These are phyloP conservation scores for Lathyrus oleraceus DNA, from an alignment of 306 rosid genomes.

Conservation along the genomic window DNA sequence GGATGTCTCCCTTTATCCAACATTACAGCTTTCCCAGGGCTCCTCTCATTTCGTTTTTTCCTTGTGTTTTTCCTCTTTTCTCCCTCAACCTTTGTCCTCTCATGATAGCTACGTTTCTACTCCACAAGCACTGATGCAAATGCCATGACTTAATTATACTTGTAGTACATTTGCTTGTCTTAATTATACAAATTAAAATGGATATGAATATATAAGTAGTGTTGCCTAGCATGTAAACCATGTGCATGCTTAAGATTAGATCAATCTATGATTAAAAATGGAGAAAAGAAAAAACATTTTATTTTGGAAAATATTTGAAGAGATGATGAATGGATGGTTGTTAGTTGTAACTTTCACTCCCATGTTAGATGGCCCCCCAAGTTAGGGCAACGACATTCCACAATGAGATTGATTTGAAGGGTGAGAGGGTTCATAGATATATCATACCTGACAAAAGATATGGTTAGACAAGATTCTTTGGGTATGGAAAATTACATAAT, in stretches of 20 bases:
- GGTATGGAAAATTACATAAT: conserved; percentile 34
- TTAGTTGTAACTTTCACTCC: conserved; percentile 33
- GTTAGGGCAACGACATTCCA: conserved; percentile 26
- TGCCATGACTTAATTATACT: background rate
- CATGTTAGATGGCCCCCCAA: conserved; percentile 44
- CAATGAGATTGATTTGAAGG: conserved; percentile 42
- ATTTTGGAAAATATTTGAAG: no score
- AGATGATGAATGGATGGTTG: conserved; percentile 30
- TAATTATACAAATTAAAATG: background rate
- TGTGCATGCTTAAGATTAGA: background rate
- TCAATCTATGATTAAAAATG: background rate
- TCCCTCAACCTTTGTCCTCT: conserved; percentile 9
- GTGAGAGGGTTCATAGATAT: conserved; percentile 25
- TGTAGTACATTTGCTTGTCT: background rate
- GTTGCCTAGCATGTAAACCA: background rate
- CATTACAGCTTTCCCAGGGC: conserved; percentile 56
- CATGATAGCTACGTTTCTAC: conserved; percentile 34
- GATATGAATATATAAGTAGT: background rate
- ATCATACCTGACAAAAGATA: conserved; percentile 56
- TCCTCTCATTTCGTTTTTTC: conserved; percentile 33
- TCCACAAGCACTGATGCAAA: conserved; percentile 29
- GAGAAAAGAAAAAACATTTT: no score
- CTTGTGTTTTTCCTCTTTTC: conserved; percentile 6
- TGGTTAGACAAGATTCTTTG: conserved; percentile 60
- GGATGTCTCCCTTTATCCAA: conserved; percentile 72